phyloP scores from a whole-genome alignment of 2,329 filamentous ascomycete species.

The Hymenoscyphus fraxineus region DNA sequence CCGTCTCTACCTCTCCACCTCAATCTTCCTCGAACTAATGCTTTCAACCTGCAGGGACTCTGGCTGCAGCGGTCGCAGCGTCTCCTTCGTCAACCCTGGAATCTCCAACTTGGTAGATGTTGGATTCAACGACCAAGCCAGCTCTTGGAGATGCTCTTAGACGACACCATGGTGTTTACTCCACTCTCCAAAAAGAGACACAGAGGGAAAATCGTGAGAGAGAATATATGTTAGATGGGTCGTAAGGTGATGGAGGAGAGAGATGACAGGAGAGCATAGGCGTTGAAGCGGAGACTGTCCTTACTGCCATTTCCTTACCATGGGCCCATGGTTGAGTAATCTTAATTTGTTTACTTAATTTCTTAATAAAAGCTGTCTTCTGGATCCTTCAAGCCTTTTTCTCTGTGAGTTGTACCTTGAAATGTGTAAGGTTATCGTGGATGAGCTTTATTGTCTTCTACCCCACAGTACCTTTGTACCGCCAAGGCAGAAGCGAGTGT shows the following conservation, averaged over 20 bases:
- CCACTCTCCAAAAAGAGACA: neutral
- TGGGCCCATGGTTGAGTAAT: neutral
- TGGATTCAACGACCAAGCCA: neutral
- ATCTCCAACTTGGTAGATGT: neutral
- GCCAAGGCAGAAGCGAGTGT: no score
- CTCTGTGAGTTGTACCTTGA: no score
- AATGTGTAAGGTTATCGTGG: no score
- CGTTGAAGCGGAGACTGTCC: neutral
- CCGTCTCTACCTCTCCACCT: no score
- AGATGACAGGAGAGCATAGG: no score
- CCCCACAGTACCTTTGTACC: no score
- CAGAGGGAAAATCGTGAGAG: neutral
- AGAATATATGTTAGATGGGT: neutral
- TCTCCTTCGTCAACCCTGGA: neutral
- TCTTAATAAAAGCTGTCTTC: neutral
- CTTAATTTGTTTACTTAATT: neutral
- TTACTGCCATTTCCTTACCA: neutral
- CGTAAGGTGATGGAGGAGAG: neutral
- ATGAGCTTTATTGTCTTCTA: no score
- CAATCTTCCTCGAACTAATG: neutral
- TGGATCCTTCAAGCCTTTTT: no score
- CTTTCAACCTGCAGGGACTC: neutral
- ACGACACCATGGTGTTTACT: neutral
- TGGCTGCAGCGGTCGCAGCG: neutral
- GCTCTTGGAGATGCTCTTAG: neutral